phyloP scores from a whole-genome alignment of 306 rosid species.

The Corylus americana region DNA sequence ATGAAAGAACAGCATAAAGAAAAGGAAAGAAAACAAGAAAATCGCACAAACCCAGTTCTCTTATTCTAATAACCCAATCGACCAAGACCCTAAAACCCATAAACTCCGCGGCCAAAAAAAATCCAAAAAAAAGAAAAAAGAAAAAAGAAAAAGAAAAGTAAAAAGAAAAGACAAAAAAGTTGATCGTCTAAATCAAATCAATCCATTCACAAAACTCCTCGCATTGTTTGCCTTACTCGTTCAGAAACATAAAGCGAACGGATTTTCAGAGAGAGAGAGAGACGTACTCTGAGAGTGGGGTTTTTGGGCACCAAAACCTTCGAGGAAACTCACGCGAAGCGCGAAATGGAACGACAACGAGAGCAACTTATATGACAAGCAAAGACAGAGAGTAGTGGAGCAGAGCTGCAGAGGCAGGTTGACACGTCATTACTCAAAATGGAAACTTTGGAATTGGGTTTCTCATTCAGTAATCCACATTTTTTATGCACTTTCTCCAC shows the following conservation, averaged over 20 bases:
- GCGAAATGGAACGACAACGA: not conserved
- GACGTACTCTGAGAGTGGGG: conserved; percentile 2
- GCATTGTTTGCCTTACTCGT: not conserved
- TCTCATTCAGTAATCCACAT: too few relatives aligned
- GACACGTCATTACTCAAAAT: too few relatives aligned
- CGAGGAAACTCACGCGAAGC: not conserved
- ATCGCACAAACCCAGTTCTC: not conserved
- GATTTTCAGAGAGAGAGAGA: not conserved
- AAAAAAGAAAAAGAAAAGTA: not conserved
- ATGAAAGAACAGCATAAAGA: not conserved
- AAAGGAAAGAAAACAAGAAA: not conserved
- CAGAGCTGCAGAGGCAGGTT: too few relatives aligned
- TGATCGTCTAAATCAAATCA: not conserved
- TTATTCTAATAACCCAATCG: not conserved
- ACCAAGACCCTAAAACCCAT: not conserved
- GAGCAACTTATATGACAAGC: too few relatives aligned
- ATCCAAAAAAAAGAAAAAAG: not conserved
- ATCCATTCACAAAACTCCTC: not conserved
- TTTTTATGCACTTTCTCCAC: too few relatives aligned
- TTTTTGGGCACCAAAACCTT: not conserved
- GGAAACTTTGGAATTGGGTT: too few relatives aligned
- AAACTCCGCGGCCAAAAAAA: not conserved
- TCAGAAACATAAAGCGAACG: not conserved
- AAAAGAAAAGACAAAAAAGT: not conserved
- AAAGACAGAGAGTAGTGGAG: too few relatives aligned